Evolutionary conservation across 2,329 filamentous ascomycete genomes (phyloP).

Genomic region (Sordariomycetes sp.): DNA sequence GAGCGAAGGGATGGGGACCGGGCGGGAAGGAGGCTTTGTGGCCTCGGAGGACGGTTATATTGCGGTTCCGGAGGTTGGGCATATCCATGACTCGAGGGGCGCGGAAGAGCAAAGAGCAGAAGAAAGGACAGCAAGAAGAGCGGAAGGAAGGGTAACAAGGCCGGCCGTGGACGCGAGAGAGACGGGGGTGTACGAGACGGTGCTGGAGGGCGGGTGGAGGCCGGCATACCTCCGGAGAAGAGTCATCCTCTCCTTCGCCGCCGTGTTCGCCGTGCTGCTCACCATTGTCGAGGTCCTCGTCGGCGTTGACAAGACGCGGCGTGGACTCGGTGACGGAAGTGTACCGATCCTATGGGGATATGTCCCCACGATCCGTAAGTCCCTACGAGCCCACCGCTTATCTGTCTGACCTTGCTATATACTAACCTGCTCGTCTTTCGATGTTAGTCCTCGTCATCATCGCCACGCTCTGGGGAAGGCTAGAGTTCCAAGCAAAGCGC

Average conservation of each 20-base stretch:
- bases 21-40: too few relatives aligned
- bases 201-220: slow-evolving; percentile 12
- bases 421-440: neutral
- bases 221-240: slow-evolving; percentile 12
- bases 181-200: neutral
- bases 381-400: neutral
- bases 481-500: slow-evolving; percentile 14
- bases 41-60: too few relatives aligned
- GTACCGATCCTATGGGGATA: slow-evolving; percentile 14
- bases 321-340: slow-evolving; percentile 6
- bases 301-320: slow-evolving; percentile 9
- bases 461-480: slow-evolving; percentile 13
- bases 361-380: slow-evolving; percentile 12
- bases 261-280: slow-evolving; percentile 9
- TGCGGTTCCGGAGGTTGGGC: too few relatives aligned
- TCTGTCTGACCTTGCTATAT: neutral
- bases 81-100: neutral
- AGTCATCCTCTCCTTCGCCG: slow-evolving; percentile 10
- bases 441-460: slow-evolving; percentile 12
- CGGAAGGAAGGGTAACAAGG: neutral
- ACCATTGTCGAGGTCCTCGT: slow-evolving; percentile 12
- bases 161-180: neutral
- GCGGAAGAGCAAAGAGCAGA: too few relatives aligned
- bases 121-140: neutral
- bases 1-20: too few relatives aligned